These are phyloP conservation scores for Aspergillus taichungensis DNA, from an alignment of 495 filamentous ascomycete species.

Conservation along the genomic window DNA sequence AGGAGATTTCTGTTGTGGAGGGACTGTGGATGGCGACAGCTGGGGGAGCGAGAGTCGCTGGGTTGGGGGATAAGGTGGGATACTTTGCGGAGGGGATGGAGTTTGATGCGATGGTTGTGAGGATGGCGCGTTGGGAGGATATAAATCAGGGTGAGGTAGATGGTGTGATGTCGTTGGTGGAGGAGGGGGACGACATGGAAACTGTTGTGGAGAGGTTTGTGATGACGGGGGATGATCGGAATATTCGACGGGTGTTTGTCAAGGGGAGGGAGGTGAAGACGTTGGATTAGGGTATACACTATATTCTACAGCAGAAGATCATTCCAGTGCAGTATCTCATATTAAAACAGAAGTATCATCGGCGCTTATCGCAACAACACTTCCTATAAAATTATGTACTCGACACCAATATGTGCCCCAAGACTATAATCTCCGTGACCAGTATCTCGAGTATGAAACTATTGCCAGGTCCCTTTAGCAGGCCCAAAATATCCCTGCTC, in stretches of 20 bases:
- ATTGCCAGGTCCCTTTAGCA: conserved; percentile 33
- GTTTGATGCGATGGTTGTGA: conserved; percentile 55
- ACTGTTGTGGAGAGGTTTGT: conserved; percentile 55
- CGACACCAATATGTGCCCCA: no score
- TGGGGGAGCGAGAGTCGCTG: conserved; percentile 53
- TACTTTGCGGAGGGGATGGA: conserved; percentile 52
- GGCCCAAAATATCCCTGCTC: conserved; percentile 55
- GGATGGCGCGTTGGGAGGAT: conserved; percentile 11
- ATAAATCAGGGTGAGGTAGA: conserved; percentile 10
- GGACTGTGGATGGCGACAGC: conserved; percentile 54
- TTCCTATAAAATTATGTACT: no score
- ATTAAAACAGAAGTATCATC: no score
- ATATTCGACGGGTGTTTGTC: conserved; percentile 50
- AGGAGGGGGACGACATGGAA: conserved; percentile 39
- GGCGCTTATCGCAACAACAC: no score
- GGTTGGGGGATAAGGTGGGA: conserved; percentile 46
- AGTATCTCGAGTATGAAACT: no score
- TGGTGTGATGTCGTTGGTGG: conserved; percentile 43
- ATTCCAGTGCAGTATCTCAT: no score
- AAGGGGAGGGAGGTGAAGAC: conserved; percentile 41
- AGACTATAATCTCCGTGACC: no score
- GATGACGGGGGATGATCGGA: conserved; percentile 58
- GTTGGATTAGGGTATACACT: no score
- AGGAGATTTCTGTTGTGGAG: conserved; percentile 41
- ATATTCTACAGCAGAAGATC: no score